These are phyloP conservation scores for Heritiera littoralis DNA, from an alignment of 345 rosid genomes.

Conservation along the genomic window DNA sequence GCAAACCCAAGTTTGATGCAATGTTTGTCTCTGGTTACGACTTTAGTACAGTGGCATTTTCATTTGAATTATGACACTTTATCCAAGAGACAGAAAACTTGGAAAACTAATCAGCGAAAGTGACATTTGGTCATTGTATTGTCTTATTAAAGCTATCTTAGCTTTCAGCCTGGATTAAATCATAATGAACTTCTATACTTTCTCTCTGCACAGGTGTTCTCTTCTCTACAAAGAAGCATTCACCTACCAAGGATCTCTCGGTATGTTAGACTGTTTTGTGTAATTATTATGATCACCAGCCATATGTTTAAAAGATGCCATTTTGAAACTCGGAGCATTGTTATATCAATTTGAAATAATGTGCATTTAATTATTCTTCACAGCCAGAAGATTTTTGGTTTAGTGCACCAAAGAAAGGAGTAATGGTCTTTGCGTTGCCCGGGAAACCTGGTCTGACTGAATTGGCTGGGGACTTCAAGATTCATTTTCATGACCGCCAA, in stretches of 20 bases:
- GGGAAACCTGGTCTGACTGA: constrained; percentile 88
- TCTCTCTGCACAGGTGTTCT: constrained; percentile 54
- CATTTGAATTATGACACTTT: not conserved
- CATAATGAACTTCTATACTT: not conserved
- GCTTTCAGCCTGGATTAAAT: not conserved
- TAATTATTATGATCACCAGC: not conserved
- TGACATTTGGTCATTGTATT: not conserved
- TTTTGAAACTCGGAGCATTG: not conserved
- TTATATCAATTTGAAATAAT: not conserved
- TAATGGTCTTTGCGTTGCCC: constrained; percentile 85
- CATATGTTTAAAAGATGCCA: not conserved
- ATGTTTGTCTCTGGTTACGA: not conserved
- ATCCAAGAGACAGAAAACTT: not conserved
- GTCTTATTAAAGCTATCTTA: not conserved
- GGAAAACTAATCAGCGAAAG: not conserved
- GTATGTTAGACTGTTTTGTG: constrained; percentile 35
- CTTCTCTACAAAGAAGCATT: constrained; percentile 78
- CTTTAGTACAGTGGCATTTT: not conserved
- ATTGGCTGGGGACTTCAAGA: constrained; percentile 76
- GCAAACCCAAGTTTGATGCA: not conserved
- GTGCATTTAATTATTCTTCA: constrained; percentile 16
- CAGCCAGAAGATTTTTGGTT: constrained; percentile 93
- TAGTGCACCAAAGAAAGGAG: constrained; percentile 85
- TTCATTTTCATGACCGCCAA: constrained; percentile 87
- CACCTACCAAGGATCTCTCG: constrained; percentile 67